Evolutionary conservation across 2,329 filamentous ascomycete species (phyloP), one percentile per base, ranked within the genome.

Genomic region (Lizonia empirigonia): DNA sequence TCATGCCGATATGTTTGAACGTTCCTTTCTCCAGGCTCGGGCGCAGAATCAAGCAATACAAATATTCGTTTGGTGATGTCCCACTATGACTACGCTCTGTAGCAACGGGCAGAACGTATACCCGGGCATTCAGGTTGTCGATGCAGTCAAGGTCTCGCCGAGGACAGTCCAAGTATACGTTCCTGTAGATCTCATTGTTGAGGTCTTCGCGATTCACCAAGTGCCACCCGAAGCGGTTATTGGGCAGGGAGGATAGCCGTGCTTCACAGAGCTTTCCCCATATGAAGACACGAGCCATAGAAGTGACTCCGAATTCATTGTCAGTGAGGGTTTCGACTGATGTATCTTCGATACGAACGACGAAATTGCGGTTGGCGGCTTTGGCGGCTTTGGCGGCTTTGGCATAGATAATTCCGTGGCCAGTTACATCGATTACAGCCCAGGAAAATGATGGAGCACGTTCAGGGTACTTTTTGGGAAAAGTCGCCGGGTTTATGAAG

Each of bases 381-480:
- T 18, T 15, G n/a, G 35, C 51, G n/a, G n/a, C n/a, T n/a, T 33
- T 15, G 5, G 35, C 18, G 2, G 10, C 6, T 1, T 18, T 15
- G n/a, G 35, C 51, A 22, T 55, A 64, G 1, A 29, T 50, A 9
- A 67, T 58, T 0, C 60, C 60, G 9, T 56, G 35, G 5, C 50
- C 49, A 7, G 24, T 55, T 3, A 37, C 26, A 9, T 62, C 49
- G 5, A 65, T 33, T 7, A 59, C 30, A 1, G 58, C 62, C 62
- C 61, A 65, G 1, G 61, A 64, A 6, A 56, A 65, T 1, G 61
- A 64, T 2, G 62, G 62, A 2, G 55, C 56, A 23, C 57, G n/a
- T n/a, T n/a, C n/a, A n/a, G n/a, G 32, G 3, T 35, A 30, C 3
- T 15, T 18, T 30, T 1, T 42, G 16, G 9, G 40, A 18, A 20